Evolutionary conservation across 345 rosid species (phyloP), one percentile per base, ranked within the genome.

Genomic region (Arabidopsis suecica): DNA sequence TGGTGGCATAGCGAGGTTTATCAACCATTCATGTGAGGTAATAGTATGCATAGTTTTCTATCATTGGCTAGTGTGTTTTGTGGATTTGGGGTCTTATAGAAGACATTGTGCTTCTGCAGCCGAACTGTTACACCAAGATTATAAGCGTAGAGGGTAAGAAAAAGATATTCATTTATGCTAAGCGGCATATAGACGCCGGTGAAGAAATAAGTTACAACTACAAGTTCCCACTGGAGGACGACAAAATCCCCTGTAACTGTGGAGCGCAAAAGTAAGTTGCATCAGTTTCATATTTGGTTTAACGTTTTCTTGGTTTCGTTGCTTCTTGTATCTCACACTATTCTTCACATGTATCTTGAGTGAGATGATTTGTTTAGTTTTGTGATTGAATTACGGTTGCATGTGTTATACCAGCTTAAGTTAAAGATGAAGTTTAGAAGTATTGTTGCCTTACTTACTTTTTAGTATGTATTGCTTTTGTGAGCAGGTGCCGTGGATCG

Each of bases 1-100:
- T 80, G 99, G 99, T 61, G 99, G 99, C 65, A 83, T 93, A 84
- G 99, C 98, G 23, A 88, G 98, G 84, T 96, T 96, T 84, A 91
- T 96, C 83, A 96, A 96, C 74, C 99, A 93, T 88, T 96, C 98
- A 54, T 96, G 99, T 58, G 93, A 96, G 93, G 99, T 91, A 62
- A 51, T 30, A 33, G 12, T 48, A 20, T 23, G 44, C 62, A 37
- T 63, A 49, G 30, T 53, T 44, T 50, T 76, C 25, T 44, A 60
- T 67, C 22, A 49, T 34, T 49, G 32, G 30, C 51, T 73, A 79
- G 49, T 58, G 74, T 70, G 70, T 76, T 65, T 36, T 38, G 38
- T 61, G 62, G 55, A 67, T 79, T 60, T 3, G 36, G 20, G 38
- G 37, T 62, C 72, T 81, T 61, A 72, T 71, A 71, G 56, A 71